Base-by-base conservation (phyloP, 176 grass and related monocot species). In the Stipa capillata region DNA sequence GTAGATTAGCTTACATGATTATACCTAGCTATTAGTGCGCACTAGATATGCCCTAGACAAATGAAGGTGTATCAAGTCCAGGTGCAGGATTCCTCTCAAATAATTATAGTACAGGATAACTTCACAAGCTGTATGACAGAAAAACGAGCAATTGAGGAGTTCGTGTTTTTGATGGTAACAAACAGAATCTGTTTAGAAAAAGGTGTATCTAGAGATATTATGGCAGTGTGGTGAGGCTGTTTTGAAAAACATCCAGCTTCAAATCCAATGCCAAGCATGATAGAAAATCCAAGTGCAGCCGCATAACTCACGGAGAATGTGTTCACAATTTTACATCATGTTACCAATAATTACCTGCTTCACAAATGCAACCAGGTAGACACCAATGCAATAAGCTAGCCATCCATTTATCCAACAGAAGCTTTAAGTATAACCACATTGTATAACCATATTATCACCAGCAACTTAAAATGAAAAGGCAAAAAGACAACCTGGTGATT, bases 21-120 rank as follows among this genome's bases (percentile, higher is more conserved):
- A 25, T 11, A 44, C 64, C 35, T 56, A 65, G 34, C 20, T 44
- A 27, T 29, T 49, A n/a, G 32, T 49, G 45, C 23, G 6, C 35
- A 78, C 17, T 21, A 40, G 74, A 77, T 59, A 77, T 48, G 17
- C 24, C 35, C 58, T 33, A 83, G 74, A 39, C 43, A 9, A 82
- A 73, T 43, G 44, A 20, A 63, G 40, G 47, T 83, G 2, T 31
- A 74, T 74, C 44, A 42, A 74, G 37, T 9, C 36, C 39, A 43
- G n/a, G 37, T 41, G 43, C 69, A 72, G 28, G 48, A 51, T 49
- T 51, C 18, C 16, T 72, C 69, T 72, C 50, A 50, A 51, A 66
- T 33, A 72, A 72, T 7, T 33, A 9, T 32, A 57, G 41, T 62
- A 82, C 68, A 73, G 4, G 21, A 63, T 63, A 73, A 73, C 11